phyloP scores from a whole-genome alignment of 2,329 filamentous ascomycete genomes.

The Xenoacremonium recifei region DNA sequence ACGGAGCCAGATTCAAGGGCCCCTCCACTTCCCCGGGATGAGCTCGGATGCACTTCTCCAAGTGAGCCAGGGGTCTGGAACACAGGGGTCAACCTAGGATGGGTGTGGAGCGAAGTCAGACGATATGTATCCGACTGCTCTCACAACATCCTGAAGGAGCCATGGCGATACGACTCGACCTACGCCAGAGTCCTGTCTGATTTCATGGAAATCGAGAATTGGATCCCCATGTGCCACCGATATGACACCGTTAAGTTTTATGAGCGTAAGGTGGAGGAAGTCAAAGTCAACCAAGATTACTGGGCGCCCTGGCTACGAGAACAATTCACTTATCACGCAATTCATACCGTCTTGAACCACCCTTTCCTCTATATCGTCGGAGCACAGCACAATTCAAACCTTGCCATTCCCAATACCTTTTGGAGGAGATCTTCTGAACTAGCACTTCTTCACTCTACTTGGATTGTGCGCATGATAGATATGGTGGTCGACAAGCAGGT shows the following conservation, averaged over 20 bases:
- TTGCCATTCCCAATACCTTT: conserved; percentile 53
- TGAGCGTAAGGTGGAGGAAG: conserved; percentile 44
- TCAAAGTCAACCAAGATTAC: conserved; percentile 44
- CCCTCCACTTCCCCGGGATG: conserved; percentile 43
- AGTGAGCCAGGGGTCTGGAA: conserved; percentile 50
- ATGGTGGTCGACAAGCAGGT: conserved; percentile 52
- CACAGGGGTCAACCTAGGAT: conserved; percentile 46
- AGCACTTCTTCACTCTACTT: conserved; percentile 50
- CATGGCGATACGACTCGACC: conserved; percentile 51
- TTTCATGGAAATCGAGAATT: conserved; percentile 49
- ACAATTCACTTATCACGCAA: conserved; percentile 53
- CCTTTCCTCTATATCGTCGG: conserved; percentile 53
- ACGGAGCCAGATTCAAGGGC: conserved; percentile 30
- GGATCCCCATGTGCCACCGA: conserved; percentile 48
- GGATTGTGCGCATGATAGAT: conserved; percentile 53
- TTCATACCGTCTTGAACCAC: conserved; percentile 50
- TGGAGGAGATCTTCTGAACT: conserved; percentile 52
- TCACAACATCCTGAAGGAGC: conserved; percentile 45
- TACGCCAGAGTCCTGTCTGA: conserved; percentile 50
- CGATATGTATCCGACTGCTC: conserved; percentile 49
- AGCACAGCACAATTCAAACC: conserved; percentile 49
- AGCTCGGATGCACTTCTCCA: conserved; percentile 39
- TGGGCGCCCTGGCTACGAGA: conserved; percentile 53
- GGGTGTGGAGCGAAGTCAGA: conserved; percentile 49
- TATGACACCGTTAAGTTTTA: conserved; percentile 54